Base-by-base conservation (phyloP, 495 filamentous ascomycete species). In the Xylaria sp. region DNA sequence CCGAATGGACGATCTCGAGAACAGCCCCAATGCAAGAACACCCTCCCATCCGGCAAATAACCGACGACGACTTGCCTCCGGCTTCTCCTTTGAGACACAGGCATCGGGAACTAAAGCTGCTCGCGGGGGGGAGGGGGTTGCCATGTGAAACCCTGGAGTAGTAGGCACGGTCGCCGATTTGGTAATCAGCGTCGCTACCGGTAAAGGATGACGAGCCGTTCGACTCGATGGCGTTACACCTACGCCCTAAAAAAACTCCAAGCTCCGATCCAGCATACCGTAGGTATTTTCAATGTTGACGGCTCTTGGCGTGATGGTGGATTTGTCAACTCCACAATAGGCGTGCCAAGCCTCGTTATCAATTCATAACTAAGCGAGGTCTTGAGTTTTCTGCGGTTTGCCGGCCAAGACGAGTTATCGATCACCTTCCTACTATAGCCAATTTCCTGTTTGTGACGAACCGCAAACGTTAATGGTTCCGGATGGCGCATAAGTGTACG, bases 351-450 rank as follows among this genome's bases (percentile, higher is more conserved):
- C 31, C 24, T 21, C 43, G 55, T 70, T 63, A 61, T 70, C 67
- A 61, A 29, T 15, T 3, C n/a, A 43, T 21, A 17, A 11, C 24
- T 61, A 61, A 61, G 55, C 67, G 55, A 50, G 41, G 62, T 52
- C 62, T 31, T 31, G 31, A 29, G 44, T 35, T 17, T 65, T 37
- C 29, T 65, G 31, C 19, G 31, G 31, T 40, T 67, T 35, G 12
- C 33, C 33, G 7, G 48, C 31, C 33, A 37, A 67, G 64, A 29
- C 24, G 17, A 59, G 9, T 6, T 26, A 17, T 15, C 37, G 5
- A 29, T 48, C 52, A 59, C 66, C 66, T 68, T 68, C 66, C 66
- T 67, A 37, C 46, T 53, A 26, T 53, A 53, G 65, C 52, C 17
- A 33, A 9, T 40, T 59, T 6, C 41, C 21, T 46, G 19, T 37